Evolutionary conservation across 2,329 filamentous ascomycete species (phyloP), one percentile per base, ranked within the genome.

Genomic region (Sphaerulina vaccinii): DNA sequence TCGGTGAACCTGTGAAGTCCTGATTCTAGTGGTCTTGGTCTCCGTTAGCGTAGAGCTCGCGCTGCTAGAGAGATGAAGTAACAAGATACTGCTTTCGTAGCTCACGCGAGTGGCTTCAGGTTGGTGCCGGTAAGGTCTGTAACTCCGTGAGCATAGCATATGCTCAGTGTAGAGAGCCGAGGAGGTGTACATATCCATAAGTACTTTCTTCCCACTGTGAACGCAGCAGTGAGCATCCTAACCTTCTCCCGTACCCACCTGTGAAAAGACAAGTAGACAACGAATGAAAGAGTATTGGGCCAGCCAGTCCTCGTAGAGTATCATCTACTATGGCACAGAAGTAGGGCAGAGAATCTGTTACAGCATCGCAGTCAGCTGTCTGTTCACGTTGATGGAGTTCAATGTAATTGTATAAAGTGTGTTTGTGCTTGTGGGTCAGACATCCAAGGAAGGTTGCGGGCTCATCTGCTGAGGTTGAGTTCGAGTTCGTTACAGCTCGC

Each of bases 401-500:
- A 32, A 21, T 39, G 37, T 39, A 21, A 9, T 15, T 37, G n/a
- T 37, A 9, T 39, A 21, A 21, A 18, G 18, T 39, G 37, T 7
- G 23, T 6, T n/a, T 32, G 45, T 32, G 15, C 16, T 49, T 49
- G 51, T 51, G 52, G 51, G 60, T 66, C 68, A 70, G 68, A 70
- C 68, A 71, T 71, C 68, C 67, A 70, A 71, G 68, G 68, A 70
- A 70, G 68, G 69, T 68, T 65, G 51, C 45, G 57, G 68, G 62
- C 67, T 69, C 68, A 71, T 59, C 60, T 66, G 58, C 63, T 62
- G 61, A 65, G 62, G 56, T 56, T 70, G 70, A 68, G 69, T 70
- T 70, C 68, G 68, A n/a, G n/a, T n/a, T 63, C 62, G 62, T 66
- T 68, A 68, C 61, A 67, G 66, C 68, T 72, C 64, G 78, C 87